phyloP scores from a whole-genome alignment of 2,329 filamentous ascomycete species.

The Fusarium penzigii region DNA sequence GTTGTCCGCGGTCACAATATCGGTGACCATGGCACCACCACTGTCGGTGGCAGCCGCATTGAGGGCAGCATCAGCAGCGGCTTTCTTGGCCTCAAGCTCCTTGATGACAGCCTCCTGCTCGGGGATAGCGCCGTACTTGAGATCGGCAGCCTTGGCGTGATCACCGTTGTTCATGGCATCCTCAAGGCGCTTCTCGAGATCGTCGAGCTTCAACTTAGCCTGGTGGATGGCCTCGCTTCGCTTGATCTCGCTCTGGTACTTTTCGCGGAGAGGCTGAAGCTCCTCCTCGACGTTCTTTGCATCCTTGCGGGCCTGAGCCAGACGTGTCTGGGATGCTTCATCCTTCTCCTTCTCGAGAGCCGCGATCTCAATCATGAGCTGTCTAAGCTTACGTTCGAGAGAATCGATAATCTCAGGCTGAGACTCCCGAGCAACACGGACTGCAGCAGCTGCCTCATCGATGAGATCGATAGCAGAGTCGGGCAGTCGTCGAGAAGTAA shows the following conservation, averaged over 20 bases:
- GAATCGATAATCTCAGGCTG: slow-evolving; percentile 96
- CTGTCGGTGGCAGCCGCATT: slow-evolving; percentile 56
- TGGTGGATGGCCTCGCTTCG: slow-evolving; percentile 91
- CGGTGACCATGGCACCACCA: slow-evolving; percentile 77
- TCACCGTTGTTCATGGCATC: slow-evolving; percentile 89
- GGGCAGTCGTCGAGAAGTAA: slow-evolving; percentile 86
- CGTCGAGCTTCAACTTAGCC: slow-evolving; percentile 91
- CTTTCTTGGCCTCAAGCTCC: slow-evolving; percentile 78
- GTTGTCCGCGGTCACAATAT: slow-evolving; percentile 93
- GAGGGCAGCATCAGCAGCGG: slow-evolving; percentile 72
- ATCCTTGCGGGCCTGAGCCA: slow-evolving; percentile 82
- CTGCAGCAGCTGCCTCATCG: slow-evolving; percentile 95
- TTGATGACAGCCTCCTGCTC: slow-evolving; percentile 83
- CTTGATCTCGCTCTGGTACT: slow-evolving; percentile 92
- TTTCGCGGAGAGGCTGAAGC: slow-evolving; percentile 84
- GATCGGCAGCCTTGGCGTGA: slow-evolving; percentile 83
- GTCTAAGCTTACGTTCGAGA: slow-evolving; percentile 83
- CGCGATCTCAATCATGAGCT: slow-evolving; percentile 96
- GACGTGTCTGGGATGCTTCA: slow-evolving; percentile 81
- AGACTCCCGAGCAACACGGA: slow-evolving; percentile 91
- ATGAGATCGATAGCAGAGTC: slow-evolving; percentile 97
- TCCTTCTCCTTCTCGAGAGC: slow-evolving; percentile 93
- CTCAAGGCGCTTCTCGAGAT: slow-evolving; percentile 86
- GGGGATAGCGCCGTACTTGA: slow-evolving; percentile 96
- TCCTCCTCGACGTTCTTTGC: slow-evolving; percentile 95